Evolutionary conservation across 2,329 filamentous ascomycete genomes (phyloP).

Genomic region (Claviceps paspali): DNA sequence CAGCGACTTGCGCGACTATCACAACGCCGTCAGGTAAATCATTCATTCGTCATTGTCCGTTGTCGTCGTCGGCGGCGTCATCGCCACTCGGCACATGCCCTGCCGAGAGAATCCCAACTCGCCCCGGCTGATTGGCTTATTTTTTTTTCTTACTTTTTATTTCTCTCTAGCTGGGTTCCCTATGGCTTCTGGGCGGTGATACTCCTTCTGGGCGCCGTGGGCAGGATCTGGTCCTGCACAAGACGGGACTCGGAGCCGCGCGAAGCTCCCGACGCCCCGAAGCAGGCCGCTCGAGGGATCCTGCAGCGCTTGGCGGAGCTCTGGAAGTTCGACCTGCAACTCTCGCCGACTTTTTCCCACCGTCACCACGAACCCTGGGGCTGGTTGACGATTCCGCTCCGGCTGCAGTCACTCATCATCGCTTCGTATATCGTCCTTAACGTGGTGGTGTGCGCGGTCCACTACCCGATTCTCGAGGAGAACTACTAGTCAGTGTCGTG

Average conservation of each 20-base stretch:
- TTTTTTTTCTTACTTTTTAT: too few species aligned
- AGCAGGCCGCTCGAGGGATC: background rate
- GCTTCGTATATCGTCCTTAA: conserved; percentile 17
- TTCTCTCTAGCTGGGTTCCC: background rate
- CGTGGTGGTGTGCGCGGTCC: conserved; percentile 14
- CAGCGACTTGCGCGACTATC: conserved; percentile 4
- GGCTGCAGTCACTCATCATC: conserved; percentile 10
- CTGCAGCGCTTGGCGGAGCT: background rate
- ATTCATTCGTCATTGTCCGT: background rate
- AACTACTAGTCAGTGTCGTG: conserved; percentile 17
- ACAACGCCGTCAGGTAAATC: conserved; percentile 6
- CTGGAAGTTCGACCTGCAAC: background rate
- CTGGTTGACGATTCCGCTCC: background rate
- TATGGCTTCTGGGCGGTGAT: background rate
- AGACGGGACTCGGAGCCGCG: too few species aligned
- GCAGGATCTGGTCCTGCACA: background rate
- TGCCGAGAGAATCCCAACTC: too few species aligned
- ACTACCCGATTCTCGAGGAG: conserved; percentile 15
- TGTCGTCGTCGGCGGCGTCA: too few species aligned
- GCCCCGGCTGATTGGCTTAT: too few species aligned
- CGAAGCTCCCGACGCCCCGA: background rate
- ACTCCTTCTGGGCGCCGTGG: background rate
- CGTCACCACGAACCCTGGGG: background rate
- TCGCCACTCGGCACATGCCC: background rate
- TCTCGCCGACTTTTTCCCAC: background rate